phyloP scores from a whole-genome alignment of 2,329 filamentous ascomycete species.

The Ceratocystis cubensis region DNA sequence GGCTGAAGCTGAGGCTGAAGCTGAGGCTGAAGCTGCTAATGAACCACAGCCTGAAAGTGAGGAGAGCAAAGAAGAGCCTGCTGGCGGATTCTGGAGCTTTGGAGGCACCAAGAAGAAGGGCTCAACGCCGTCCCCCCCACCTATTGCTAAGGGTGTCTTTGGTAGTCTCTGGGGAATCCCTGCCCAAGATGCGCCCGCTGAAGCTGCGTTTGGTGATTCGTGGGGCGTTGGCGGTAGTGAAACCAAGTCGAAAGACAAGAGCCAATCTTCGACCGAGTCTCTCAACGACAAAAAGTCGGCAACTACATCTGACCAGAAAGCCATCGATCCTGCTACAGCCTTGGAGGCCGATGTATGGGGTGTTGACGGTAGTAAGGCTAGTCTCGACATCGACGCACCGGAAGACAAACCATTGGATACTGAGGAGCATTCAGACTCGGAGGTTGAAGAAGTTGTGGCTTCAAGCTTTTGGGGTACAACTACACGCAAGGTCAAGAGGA shows the following conservation, averaged over 20 bases:
- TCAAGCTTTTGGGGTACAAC: conserved; percentile 25
- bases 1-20: conserved; percentile 7
- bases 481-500: conserved; percentile 28
- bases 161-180: conserved; percentile 13
- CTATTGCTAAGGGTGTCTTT: conserved; percentile 9
- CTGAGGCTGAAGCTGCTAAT: conserved; percentile 28
- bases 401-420: conserved; percentile 20
- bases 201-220: conserved; percentile 16
- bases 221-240: conserved; percentile 14
- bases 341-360: background rate
- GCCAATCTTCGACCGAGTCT: conserved; percentile 1
- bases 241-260: conserved; percentile 11
- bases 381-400: conserved; percentile 23
- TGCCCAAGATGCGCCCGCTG: conserved; percentile 2
- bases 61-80: background rate
- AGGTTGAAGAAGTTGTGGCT: conserved; percentile 28
- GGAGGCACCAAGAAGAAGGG: conserved; percentile 12
- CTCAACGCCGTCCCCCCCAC: conserved; percentile 3
- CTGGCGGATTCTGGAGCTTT: conserved; percentile 11
- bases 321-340: conserved; percentile 5
- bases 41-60: conserved; percentile 9
- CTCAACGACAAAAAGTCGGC: conserved; percentile 25
- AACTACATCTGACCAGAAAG: background rate
- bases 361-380: conserved; percentile 24
- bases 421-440: conserved; percentile 24